These are phyloP conservation scores for Yamadazyma endophytica DNA, from an alignment of 805 yeast species.

Conservation along the genomic window DNA sequence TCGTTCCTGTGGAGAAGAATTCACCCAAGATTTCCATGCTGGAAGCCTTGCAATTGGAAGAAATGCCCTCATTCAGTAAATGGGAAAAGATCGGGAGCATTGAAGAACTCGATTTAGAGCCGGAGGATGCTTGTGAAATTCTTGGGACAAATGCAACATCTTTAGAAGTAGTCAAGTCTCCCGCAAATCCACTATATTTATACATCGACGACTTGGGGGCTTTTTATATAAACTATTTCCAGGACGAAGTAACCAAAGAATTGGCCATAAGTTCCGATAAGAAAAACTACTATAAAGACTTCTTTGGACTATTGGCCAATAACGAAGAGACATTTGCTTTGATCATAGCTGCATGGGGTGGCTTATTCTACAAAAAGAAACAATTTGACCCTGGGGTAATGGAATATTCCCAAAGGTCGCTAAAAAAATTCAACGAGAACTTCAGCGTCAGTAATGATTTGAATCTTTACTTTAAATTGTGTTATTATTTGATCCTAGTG, in stretches of 20 bases:
- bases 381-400: slow-evolving; percentile 3
- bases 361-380: slow-evolving; percentile 7
- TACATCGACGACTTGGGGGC: slow-evolving; percentile 11
- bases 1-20: neutral
- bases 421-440: slow-evolving; percentile 1
- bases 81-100: no score
- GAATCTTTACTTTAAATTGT: slow-evolving; percentile 1
- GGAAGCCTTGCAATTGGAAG: neutral
- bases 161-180: neutral
- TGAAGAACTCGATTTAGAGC: neutral
- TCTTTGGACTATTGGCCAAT: slow-evolving; percentile 16
- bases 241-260: slow-evolving; percentile 12
- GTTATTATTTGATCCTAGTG: slow-evolving; percentile 5
- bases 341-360: slow-evolving; percentile 26
- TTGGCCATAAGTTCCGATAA: slow-evolving; percentile 12
- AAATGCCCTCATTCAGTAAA: neutral
- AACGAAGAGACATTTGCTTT: slow-evolving; percentile 15
- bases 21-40: neutral
- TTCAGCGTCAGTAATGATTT: neutral
- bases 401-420: slow-evolving; percentile 4
- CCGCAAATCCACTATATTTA: slow-evolving; percentile 2
- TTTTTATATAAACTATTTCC: slow-evolving; percentile 14
- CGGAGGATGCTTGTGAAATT: neutral
- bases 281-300: slow-evolving; percentile 19
- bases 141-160: neutral